Conservation (phyloP, 1,139 yeast species). For the Lodderomyces beijingensis region DNA sequence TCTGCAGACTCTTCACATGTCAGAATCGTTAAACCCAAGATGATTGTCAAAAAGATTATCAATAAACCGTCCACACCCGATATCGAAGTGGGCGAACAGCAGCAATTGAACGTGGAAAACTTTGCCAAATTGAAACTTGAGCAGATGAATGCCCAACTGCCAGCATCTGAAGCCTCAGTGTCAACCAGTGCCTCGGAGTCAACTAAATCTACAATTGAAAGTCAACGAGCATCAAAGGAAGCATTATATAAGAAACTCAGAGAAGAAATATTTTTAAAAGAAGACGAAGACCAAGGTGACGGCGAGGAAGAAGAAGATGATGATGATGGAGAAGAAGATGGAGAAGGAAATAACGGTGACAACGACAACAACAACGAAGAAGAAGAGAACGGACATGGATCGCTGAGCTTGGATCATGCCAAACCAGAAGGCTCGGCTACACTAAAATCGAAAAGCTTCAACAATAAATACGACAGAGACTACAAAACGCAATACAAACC, state of each 20-base stretch:
- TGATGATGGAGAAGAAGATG: constrained; percentile 15
- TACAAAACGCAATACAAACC: constrained; percentile 4
- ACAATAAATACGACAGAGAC: background rate
- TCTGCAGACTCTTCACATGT: too few relatives aligned
- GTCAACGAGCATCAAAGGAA: constrained; percentile 29
- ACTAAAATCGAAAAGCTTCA: constrained; percentile 1
- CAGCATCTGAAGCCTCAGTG: constrained; percentile 6
- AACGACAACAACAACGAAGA: constrained; percentile 3
- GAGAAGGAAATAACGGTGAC: constrained; percentile 7
- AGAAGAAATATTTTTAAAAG: constrained; percentile 38
- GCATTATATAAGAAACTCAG: constrained; percentile 42
- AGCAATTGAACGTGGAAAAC: constrained; percentile 2
- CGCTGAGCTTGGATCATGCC: background rate
- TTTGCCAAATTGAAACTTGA: constrained; percentile 6
- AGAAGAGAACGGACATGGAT: background rate
- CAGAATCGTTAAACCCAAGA: constrained; percentile 15
- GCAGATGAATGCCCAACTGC: constrained; percentile 9
- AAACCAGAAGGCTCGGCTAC: background rate
- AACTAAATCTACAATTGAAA: constrained; percentile 15
- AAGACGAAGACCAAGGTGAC: constrained; percentile 24
- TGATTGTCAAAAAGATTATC: constrained; percentile 17
- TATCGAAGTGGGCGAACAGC: constrained; percentile 7
- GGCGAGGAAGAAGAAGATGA: constrained; percentile 24
- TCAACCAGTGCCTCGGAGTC: constrained; percentile 2
- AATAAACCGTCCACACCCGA: constrained; percentile 6